Conservation (phyloP, 2,329 filamentous ascomycete species). For the Capronia americana region DNA sequence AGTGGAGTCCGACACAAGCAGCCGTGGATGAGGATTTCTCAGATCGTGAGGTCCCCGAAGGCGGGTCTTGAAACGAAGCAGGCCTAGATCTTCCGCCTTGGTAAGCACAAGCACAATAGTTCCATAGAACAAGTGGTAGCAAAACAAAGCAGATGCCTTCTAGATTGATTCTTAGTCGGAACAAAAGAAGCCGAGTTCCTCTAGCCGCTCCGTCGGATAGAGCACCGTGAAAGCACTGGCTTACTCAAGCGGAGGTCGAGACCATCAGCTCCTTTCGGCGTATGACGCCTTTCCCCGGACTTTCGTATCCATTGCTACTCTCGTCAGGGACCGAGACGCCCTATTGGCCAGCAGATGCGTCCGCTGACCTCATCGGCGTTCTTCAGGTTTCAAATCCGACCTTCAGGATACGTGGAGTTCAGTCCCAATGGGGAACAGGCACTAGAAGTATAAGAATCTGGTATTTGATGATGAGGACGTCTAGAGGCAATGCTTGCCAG, state of each 20-base stretch:
- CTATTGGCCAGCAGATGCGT: conserved; percentile 11
- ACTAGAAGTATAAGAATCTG: background rate
- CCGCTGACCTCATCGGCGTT: conserved; percentile 21
- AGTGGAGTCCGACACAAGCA: background rate
- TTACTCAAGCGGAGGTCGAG: conserved; percentile 20
- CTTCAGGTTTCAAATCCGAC: background rate
- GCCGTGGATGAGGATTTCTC: background rate
- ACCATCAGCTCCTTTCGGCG: conserved; percentile 1
- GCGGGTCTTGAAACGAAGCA: background rate
- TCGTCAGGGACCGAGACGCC: background rate
- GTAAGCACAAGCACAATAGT: background rate
- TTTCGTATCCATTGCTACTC: conserved; percentile 6
- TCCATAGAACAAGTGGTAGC: background rate
- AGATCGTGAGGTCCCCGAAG: background rate
- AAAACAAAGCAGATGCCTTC: background rate
- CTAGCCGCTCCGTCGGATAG: background rate
- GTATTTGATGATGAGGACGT: background rate
- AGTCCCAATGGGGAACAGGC: background rate
- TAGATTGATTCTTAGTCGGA: background rate
- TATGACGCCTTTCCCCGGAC: conserved; percentile 9
- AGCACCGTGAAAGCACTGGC: background rate
- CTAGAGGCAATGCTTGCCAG: conserved; percentile 21
- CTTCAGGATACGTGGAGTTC: background rate
- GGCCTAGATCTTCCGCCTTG: background rate
- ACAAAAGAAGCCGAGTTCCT: background rate